These are phyloP conservation scores for Chalciporus chontae DNA, from an alignment of 768 basidiomycete genomes.

Conservation along the genomic window DNA sequence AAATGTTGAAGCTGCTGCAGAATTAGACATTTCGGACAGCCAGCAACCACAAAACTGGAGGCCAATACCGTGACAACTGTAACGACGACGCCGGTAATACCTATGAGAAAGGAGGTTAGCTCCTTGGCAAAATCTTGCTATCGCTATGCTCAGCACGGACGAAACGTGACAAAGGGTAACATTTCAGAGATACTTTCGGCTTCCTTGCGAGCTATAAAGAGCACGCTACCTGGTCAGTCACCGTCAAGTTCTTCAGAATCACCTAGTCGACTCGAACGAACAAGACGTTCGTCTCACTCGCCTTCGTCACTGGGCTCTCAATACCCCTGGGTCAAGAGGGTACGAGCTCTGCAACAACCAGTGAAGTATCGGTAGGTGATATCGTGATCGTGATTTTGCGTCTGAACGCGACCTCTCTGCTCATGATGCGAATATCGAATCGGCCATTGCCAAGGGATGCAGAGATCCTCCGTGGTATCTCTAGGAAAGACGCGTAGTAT, in stretches of 20 bases:
- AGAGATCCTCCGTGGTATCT: too few relatives aligned
- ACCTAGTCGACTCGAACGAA: neutral
- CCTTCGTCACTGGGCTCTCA: constrained; percentile 9
- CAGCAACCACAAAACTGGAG: neutral
- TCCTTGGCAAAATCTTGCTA: neutral
- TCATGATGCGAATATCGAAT: constrained; percentile 46
- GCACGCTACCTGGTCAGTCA: neutral
- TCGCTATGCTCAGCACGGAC: neutral
- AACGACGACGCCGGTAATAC: too few relatives aligned
- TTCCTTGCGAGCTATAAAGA: neutral
- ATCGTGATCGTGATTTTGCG: too few relatives aligned
- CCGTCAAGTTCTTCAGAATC: neutral
- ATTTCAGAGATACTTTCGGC: neutral
- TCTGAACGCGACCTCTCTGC: too few relatives aligned
- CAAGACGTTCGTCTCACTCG: constrained; percentile 14
- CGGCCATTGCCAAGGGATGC: constrained; percentile 41
- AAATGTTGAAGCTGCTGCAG: neutral
- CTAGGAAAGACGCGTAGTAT: neutral
- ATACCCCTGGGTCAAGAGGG: too few relatives aligned
- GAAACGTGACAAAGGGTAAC: neutral
- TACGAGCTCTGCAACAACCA: constrained; percentile 59
- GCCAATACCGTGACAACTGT: neutral
- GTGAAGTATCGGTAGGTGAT: too few relatives aligned
- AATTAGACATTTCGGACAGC: neutral
- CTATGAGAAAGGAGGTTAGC: too few relatives aligned